A percentile compares a stretch with the other conserved stretches of the same genome.
phyloP scores from a whole-genome alignment of 345 rosid species.

The Citrus medica region DNA sequence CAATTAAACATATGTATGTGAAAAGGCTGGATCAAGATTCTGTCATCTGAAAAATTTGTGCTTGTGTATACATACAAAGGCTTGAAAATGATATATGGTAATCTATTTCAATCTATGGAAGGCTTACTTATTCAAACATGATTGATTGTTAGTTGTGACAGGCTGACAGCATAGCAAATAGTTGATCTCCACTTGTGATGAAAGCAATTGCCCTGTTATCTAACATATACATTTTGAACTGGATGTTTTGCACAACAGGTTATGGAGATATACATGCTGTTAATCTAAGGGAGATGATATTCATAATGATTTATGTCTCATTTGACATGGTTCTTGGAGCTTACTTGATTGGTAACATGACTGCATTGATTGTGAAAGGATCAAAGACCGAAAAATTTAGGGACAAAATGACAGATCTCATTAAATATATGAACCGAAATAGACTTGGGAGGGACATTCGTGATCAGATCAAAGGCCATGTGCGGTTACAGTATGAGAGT shows the following conservation, averaged over 20 bases:
- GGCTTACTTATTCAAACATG: neutral
- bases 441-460: slow-evolving; percentile 67
- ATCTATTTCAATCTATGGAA: neutral
- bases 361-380: slow-evolving; percentile 95
- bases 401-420: slow-evolving; percentile 88
- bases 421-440: slow-evolving; percentile 86
- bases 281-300: slow-evolving; percentile 95
- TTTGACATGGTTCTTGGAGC: slow-evolving; percentile 98
- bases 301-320: slow-evolving; percentile 42
- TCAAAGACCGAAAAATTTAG: slow-evolving; percentile 93
- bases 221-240: neutral
- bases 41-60: neutral
- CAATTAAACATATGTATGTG: neutral
- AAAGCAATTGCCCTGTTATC: neutral
- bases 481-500: slow-evolving; percentile 82
- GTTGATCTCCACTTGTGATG: neutral
- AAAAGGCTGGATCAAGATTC: neutral
- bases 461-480: slow-evolving; percentile 66
- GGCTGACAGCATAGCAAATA: neutral
- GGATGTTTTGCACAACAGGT: slow-evolving; percentile 39
- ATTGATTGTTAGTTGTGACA: neutral
- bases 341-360: slow-evolving; percentile 94
- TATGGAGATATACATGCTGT: slow-evolving; percentile 99
- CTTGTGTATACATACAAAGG: neutral
- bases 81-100: neutral